A percentile compares a stretch with the other conserved stretches of the same genome.
phyloP scores from a whole-genome alignment of 345 rosid species.

The Pugionium dolabratum region DNA sequence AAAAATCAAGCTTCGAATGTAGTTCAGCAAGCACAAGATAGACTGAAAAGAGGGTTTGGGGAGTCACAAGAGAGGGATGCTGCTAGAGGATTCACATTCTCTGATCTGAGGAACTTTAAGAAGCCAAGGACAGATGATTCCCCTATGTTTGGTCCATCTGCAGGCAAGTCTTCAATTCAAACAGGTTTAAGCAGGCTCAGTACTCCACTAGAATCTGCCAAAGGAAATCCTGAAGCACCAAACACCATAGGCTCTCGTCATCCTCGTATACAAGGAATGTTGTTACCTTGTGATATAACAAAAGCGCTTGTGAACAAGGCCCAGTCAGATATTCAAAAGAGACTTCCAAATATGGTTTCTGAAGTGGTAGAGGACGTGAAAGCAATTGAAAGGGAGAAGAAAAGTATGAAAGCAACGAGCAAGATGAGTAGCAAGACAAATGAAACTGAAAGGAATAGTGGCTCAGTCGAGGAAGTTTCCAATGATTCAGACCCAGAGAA shows the following conservation, averaged over 20 bases:
- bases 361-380: slow-evolving; percentile 34
- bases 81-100: slow-evolving; percentile 37
- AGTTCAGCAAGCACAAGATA: slow-evolving; percentile 46
- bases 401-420: slow-evolving; percentile 34
- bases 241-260: slow-evolving; percentile 42
- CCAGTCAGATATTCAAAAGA: slow-evolving; percentile 41
- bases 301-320: slow-evolving; percentile 61
- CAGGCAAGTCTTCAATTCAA: slow-evolving; percentile 41
- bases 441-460: slow-evolving; percentile 21
- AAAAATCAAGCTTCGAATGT: slow-evolving; percentile 44
- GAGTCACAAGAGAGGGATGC: slow-evolving; percentile 42
- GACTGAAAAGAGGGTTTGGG: slow-evolving; percentile 46
- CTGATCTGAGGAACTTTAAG: slow-evolving; percentile 46
- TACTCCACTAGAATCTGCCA: slow-evolving; percentile 39
- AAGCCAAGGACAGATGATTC: slow-evolving; percentile 51
- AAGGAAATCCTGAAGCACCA: slow-evolving; percentile 39
- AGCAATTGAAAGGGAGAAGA: slow-evolving; percentile 40
- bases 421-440: slow-evolving; percentile 29
- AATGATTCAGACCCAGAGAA: slow-evolving; percentile 32
- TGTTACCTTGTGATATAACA: slow-evolving; percentile 50
- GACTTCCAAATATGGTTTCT: slow-evolving; percentile 50
- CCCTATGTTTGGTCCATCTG: slow-evolving; percentile 34
- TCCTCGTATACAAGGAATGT: slow-evolving; percentile 45
- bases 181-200: slow-evolving; percentile 40
- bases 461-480: slow-evolving; percentile 20